phyloP scores from a whole-genome alignment of 257 asterid genomes.

The Verbascum thapsus region DNA sequence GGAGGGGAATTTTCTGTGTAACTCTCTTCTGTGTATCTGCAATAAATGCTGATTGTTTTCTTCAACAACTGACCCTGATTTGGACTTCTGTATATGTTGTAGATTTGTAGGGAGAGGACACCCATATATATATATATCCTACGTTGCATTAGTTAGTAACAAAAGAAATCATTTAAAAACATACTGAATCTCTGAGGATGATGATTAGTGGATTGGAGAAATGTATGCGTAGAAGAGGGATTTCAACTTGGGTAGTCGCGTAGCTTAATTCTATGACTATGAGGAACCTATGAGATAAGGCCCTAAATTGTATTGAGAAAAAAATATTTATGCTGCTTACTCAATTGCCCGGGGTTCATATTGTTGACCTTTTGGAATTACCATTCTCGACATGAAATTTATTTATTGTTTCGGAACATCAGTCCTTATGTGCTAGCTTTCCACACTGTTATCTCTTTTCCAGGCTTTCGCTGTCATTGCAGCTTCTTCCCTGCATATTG shows the following conservation, averaged over 20 bases:
- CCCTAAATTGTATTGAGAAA: not conserved
- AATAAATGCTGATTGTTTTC: not conserved
- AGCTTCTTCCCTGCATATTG: slow-evolving; percentile 88
- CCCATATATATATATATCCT: not conserved
- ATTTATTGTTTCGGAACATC: slow-evolving; percentile 8
- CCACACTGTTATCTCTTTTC: slow-evolving; percentile 26
- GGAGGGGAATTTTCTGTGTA: not conserved
- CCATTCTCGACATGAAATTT: not conserved
- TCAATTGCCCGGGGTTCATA: too few relatives aligned
- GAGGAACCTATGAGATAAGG: not conserved
- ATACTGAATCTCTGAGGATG: not conserved
- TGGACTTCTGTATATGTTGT: not conserved
- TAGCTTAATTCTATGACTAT: slow-evolving; percentile 19
- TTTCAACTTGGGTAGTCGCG: slow-evolving; percentile 1
- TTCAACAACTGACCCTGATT: slow-evolving; percentile 8
- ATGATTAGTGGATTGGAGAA: slow-evolving; percentile 12
- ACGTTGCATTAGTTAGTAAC: slow-evolving; percentile 10
- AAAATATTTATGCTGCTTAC: slow-evolving; percentile 6
- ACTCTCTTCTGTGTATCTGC: not conserved
- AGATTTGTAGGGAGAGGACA: too few relatives aligned
- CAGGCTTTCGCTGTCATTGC: slow-evolving; percentile 99
- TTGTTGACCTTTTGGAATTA: too few relatives aligned
- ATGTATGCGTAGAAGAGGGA: not conserved
- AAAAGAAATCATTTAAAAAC: not conserved
- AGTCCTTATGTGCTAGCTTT: slow-evolving; percentile 7